Evolutionary conservation across 345 rosid genomes (phyloP).

Genomic region (Nasturtium officinale): DNA sequence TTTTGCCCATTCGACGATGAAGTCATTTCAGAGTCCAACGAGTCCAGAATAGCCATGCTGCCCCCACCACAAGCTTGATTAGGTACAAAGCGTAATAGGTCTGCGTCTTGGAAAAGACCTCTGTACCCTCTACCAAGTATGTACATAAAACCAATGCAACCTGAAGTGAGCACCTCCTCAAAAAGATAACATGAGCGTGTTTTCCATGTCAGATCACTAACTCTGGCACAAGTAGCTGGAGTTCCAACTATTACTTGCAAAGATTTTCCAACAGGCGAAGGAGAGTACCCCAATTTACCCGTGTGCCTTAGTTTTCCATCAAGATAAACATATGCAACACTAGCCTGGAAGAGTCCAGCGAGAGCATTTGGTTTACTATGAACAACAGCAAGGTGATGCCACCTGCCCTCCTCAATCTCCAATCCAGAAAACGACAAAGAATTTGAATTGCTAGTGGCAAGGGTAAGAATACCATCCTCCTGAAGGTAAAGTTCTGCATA

Average conservation of each 20-base stretch:
- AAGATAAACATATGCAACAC: conserved; percentile 93
- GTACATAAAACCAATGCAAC: conserved; percentile 95
- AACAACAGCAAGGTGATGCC: conserved; percentile 99
- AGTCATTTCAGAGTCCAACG: conserved; percentile 79
- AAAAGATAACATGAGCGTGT: conserved; percentile 96
- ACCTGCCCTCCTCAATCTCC: conserved; percentile 91
- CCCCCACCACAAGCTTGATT: conserved; percentile 99
- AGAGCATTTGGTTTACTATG: conserved; percentile 99
- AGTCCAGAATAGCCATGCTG: conserved; percentile 95
- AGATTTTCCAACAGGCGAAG: conserved; percentile 92
- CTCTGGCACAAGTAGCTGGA: conserved; percentile 74
- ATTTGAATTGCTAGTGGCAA: conserved; percentile 92
- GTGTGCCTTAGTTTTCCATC: conserved; percentile 97
- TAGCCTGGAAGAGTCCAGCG: conserved; percentile 99
- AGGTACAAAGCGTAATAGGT: conserved; percentile 94
- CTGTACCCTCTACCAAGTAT: conserved; percentile 97
- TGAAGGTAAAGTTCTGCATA: conserved; percentile 93
- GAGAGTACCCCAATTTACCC: conserved; percentile 96
- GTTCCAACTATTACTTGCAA: conserved; percentile 96
- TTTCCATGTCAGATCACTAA: conserved; percentile 87
- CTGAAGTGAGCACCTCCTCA: conserved; percentile 97
- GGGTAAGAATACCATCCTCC: conserved; percentile 91
- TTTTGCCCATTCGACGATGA: conserved; percentile 63
- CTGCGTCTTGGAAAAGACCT: conserved; percentile 96
- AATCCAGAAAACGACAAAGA: conserved; percentile 91